Evolutionary conservation across 768 basidiomycete genomes (phyloP).

Genomic region (Mycena olivaceomarginata): DNA sequence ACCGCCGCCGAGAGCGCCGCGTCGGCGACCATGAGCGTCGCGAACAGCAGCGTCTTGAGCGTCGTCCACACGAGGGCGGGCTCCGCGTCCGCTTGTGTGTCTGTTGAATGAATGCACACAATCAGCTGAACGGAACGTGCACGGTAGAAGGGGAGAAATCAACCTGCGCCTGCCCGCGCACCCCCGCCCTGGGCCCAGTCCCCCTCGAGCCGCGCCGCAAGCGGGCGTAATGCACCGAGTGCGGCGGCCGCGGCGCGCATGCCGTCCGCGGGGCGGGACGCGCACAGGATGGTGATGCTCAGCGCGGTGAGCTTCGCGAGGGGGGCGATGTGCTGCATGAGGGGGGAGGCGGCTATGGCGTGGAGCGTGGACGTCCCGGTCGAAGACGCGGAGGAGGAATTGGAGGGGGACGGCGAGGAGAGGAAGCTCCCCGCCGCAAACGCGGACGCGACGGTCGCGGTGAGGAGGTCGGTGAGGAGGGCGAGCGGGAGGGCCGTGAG

Average conservation of each 20-base stretch:
- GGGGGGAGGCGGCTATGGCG: conserved; percentile 49
- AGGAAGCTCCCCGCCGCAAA: conserved; percentile 77
- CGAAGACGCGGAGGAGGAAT: background rate
- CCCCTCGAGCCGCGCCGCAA: conserved; percentile 65
- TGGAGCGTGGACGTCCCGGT: conserved; percentile 44
- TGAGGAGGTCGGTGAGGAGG: conserved; percentile 57
- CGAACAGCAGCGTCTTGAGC: conserved; percentile 87
- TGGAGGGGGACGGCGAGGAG: conserved; percentile 53
- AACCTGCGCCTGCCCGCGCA: conserved; percentile 52
- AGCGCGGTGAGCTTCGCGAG: conserved; percentile 61
- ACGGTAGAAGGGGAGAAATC: conserved; percentile 28
- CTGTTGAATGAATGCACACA: conserved; percentile 56
- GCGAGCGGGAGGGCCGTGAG: conserved; percentile 78
- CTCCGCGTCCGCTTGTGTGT: conserved; percentile 65
- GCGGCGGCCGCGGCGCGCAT: conserved; percentile 54
- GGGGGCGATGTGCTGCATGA: conserved; percentile 46
- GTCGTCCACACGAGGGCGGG: conserved; percentile 76
- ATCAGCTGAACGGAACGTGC: conserved; percentile 17
- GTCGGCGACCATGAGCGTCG: conserved; percentile 81
- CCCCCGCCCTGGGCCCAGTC: conserved; percentile 60
- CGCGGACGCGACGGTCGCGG: conserved; percentile 70
- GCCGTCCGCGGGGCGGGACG: conserved; percentile 56
- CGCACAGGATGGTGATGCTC: conserved; percentile 58
- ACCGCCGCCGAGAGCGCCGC: conserved; percentile 73
- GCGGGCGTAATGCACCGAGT: conserved; percentile 54